These are phyloP conservation scores for Urochloa ruziziensis DNA, from an alignment of 176 grass and related monocot genomes.

Conservation along the genomic window DNA sequence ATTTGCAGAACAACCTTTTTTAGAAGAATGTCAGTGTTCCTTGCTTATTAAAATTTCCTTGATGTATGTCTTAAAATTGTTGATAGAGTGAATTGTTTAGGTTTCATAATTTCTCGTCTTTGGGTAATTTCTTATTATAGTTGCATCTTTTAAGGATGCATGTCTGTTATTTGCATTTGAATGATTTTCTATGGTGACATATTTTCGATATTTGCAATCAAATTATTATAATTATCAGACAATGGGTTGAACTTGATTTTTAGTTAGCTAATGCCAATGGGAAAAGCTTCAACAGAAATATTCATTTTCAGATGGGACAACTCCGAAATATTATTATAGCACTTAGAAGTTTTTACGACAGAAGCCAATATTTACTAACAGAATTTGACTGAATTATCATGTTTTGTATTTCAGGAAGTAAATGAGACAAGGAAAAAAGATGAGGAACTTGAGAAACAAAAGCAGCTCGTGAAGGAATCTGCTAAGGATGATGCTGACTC, in stretches of 20 bases:
- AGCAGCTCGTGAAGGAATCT: slow-evolving; percentile 58
- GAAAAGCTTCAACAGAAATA: no score
- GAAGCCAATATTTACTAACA: neutral
- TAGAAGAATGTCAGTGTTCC: no score
- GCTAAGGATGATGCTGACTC: slow-evolving; percentile 53
- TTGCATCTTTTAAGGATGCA: neutral
- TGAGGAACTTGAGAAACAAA: slow-evolving; percentile 60
- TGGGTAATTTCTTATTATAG: neutral
- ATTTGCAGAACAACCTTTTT: neutral
- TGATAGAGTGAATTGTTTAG: slow-evolving; percentile 1
- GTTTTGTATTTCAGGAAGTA: slow-evolving; percentile 55
- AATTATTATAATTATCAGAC: neutral
- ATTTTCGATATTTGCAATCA: neutral
- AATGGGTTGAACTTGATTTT: no score
- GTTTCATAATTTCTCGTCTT: neutral
- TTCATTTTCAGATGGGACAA: no score
- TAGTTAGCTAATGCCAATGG: no score
- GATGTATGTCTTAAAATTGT: neutral
- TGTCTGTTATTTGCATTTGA: no score
- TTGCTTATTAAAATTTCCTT: neutral
- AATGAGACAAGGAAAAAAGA: slow-evolving; percentile 66
- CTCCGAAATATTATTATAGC: no score
- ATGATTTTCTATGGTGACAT: neutral
- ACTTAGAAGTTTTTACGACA: no score
- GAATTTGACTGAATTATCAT: slow-evolving; percentile 1